Evolutionary conservation across 768 basidiomycete species (phyloP).

Genomic region (Sarcomyxa edulis): DNA sequence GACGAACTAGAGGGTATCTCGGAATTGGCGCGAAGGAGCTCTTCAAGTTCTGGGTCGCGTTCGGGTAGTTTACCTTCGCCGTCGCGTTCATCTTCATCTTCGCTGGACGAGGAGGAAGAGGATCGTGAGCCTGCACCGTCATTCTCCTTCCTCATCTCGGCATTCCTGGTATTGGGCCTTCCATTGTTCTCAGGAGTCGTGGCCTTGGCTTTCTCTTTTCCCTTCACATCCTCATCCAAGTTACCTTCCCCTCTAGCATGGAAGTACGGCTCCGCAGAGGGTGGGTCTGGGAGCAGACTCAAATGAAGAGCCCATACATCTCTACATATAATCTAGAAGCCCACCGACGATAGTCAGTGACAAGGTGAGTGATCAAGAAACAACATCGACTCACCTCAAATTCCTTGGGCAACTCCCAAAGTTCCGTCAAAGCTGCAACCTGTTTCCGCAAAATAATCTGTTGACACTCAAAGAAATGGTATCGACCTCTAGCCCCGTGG

Average conservation of each 20-base stretch:
- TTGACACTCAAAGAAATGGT: conserved; percentile 78
- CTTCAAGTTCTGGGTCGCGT: conserved; percentile 32
- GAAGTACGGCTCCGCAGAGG: conserved; percentile 54
- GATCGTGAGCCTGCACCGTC: conserved; percentile 2
- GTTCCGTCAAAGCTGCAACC: conserved; percentile 45
- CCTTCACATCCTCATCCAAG: conserved; percentile 9
- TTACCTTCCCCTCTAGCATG: conserved; percentile 31
- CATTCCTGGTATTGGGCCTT: conserved; percentile 7
- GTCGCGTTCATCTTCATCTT: conserved; percentile 4
- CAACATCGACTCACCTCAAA: conserved; percentile 56
- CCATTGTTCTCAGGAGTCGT: conserved; percentile 1
- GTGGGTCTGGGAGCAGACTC: conserved; percentile 52
- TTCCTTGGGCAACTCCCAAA: conserved; percentile 74
- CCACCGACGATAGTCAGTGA: background rate
- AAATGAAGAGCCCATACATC: conserved; percentile 81
- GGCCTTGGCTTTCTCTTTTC: no score
- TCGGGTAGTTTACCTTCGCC: conserved; percentile 11
- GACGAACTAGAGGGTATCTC: conserved; percentile 27
- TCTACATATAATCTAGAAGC: conserved; percentile 61
- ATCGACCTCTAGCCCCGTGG: conserved; percentile 73
- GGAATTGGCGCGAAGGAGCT: conserved; percentile 37
- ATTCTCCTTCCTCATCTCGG: background rate
- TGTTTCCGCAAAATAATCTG: conserved; percentile 82
- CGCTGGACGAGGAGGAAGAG: conserved; percentile 13
- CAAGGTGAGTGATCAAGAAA: conserved; percentile 4